Evolutionary conservation across 495 filamentous ascomycete genomes (phyloP).

Genomic region (Aspergillus homomorphus): DNA sequence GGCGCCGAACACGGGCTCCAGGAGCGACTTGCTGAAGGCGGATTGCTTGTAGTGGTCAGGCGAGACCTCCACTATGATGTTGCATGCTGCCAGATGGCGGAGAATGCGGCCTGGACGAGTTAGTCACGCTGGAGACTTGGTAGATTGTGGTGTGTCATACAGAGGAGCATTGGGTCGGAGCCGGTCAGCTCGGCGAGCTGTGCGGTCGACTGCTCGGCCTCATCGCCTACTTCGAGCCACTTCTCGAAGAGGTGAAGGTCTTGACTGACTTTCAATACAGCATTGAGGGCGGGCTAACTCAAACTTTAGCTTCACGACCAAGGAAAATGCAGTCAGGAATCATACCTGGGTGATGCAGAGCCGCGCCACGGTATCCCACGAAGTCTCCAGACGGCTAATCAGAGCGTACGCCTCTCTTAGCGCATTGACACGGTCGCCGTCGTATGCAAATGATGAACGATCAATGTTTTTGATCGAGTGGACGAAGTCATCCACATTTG

Average conservation of each 20-base stretch:
- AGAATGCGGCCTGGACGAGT: neutral
- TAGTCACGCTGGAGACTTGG: neutral
- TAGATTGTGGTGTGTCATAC: neutral
- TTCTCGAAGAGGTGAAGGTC: constrained; percentile 9
- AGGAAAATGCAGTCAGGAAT: neutral
- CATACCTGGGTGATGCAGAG: neutral
- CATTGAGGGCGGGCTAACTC: constrained; percentile 4
- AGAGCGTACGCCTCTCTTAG: constrained; percentile 5
- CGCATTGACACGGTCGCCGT: constrained; percentile 4
- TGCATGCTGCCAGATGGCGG: neutral
- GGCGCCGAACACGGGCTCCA: constrained; percentile 6
- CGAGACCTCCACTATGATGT: neutral
- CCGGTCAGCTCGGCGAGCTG: neutral
- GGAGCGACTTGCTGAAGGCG: constrained; percentile 5
- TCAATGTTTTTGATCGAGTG: neutral
- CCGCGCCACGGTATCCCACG: constrained; percentile 7
- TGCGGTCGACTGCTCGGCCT: neutral
- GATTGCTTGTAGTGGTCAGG: neutral
- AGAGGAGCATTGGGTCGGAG: neutral
- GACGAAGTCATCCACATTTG: neutral
- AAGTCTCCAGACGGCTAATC: constrained; percentile 2
- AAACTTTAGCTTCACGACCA: neutral
- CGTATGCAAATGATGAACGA: neutral
- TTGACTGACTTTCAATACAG: neutral
- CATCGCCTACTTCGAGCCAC: constrained; percentile 2